Evolutionary conservation across 2,329 filamentous ascomycete species (phyloP).

Genomic region (Aspergillus terreus): DNA sequence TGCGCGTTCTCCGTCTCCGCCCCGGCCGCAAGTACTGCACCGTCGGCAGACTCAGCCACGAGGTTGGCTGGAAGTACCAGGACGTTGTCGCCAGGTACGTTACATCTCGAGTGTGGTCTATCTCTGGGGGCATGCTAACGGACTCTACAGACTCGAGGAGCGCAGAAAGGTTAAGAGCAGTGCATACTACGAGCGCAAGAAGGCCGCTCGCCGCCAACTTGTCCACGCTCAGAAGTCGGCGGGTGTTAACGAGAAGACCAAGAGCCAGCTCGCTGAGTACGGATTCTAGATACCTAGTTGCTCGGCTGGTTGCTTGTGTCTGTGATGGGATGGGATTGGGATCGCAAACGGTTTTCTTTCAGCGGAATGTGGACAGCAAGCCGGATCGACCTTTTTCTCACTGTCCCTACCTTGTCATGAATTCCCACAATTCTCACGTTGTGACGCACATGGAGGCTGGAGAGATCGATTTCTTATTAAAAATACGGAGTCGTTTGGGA

Average conservation of each 20-base stretch:
- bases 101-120: constrained; percentile 3
- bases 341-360: constrained; percentile 38
- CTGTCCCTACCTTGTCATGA: constrained; percentile 32
- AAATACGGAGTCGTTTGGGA: constrained; percentile 39
- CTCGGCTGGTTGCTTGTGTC: constrained; percentile 39
- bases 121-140: neutral
- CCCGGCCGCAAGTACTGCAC: constrained; percentile 99
- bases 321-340: constrained; percentile 36
- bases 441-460: constrained; percentile 33
- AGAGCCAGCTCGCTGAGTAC: constrained; percentile 80
- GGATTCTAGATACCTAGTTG: constrained; percentile 70
- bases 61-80: constrained; percentile 99
- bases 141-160: constrained; percentile 79
- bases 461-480: constrained; percentile 31
- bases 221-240: constrained; percentile 90
- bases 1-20: constrained; percentile 94
- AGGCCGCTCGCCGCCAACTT: constrained; percentile 86
- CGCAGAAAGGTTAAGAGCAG: constrained; percentile 98
- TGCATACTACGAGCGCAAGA: constrained; percentile 99
- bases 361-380: constrained; percentile 38
- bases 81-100: constrained; percentile 96
- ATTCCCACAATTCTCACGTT: constrained; percentile 31
- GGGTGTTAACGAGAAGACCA: constrained; percentile 79
- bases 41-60: constrained; percentile 93
- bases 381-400: constrained; percentile 37